Percentiles rank a stretch among this genome's conserved stretches.
Evolutionary conservation across 164 flowering plant genomes (phyloP).

Genomic region (Litsea cubeba): DNA sequence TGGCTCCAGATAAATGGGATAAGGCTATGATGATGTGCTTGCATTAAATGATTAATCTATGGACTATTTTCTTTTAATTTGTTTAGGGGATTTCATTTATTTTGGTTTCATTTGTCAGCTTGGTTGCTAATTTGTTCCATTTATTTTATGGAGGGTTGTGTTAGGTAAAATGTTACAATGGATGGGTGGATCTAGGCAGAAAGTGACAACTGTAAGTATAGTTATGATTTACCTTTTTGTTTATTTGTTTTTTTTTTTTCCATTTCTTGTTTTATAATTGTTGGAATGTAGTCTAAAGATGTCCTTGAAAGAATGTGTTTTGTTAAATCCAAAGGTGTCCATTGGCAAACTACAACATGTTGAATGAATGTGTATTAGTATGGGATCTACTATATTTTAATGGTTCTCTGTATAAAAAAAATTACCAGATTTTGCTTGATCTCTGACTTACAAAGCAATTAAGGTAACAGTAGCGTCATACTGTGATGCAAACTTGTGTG

Average conservation of each 20-base stretch:
- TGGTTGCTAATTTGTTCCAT: not conserved
- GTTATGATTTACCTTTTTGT: not conserved
- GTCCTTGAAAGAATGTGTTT: not conserved
- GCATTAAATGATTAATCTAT: not conserved
- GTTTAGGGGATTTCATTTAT: not conserved
- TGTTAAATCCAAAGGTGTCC: not conserved
- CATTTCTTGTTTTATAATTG: not conserved
- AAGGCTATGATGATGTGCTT: not conserved
- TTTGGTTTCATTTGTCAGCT: conserved; percentile 4
- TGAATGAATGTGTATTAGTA: not conserved
- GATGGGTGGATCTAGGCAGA: conserved; percentile 94
- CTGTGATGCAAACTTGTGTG: too few relatives aligned
- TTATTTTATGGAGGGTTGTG: not conserved
- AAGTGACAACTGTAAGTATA: conserved; percentile 65
- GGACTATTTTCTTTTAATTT: not conserved
- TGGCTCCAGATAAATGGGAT: not conserved
- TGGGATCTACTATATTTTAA: not conserved
- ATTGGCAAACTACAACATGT: not conserved
- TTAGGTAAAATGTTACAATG: conserved; percentile 62
- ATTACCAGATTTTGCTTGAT: not conserved
- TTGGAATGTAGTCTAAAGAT: not conserved
- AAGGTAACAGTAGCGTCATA: too few relatives aligned
- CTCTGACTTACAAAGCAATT: not conserved
- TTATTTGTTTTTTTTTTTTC: not conserved
- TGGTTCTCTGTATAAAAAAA: not conserved